phyloP scores from a whole-genome alignment of 2,329 filamentous ascomycete species.

The Neodidymelliopsis sp. region DNA sequence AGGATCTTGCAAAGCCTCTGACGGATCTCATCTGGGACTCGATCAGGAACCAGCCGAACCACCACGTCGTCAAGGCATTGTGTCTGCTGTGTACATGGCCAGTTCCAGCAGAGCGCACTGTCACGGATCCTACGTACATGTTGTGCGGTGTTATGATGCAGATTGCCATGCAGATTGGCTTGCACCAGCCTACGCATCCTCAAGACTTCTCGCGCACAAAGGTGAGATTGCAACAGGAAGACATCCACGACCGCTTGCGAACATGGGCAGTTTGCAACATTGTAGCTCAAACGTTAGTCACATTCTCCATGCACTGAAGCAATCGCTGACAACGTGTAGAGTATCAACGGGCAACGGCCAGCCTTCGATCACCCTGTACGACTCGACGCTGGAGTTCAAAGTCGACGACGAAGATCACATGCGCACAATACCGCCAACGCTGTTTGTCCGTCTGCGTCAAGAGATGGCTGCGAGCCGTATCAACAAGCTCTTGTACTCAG shows the following conservation, averaged over 20 bases:
- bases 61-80: slow-evolving; percentile 82
- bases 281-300: slow-evolving; percentile 71
- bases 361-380: slow-evolving; percentile 78
- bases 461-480: slow-evolving; percentile 50
- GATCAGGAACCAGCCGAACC: slow-evolving; percentile 78
- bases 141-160: slow-evolving; percentile 87
- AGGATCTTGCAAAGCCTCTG: slow-evolving; percentile 69
- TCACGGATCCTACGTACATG: slow-evolving; percentile 82
- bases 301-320: neutral
- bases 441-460: slow-evolving; percentile 49
- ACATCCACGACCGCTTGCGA: slow-evolving; percentile 77
- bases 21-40: slow-evolving; percentile 79
- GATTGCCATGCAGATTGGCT: slow-evolving; percentile 80
- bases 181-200: slow-evolving; percentile 81
- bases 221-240: slow-evolving; percentile 78
- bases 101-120: slow-evolving; percentile 80
- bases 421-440: slow-evolving; percentile 44
- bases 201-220: slow-evolving; percentile 83
- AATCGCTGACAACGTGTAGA: slow-evolving; percentile 48
- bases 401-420: slow-evolving; percentile 49
- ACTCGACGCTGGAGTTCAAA: slow-evolving; percentile 68
- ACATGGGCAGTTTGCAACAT: slow-evolving; percentile 90
- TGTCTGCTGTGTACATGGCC: slow-evolving; percentile 84
- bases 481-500: slow-evolving; percentile 48
- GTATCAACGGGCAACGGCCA: slow-evolving; percentile 86